phyloP scores from a whole-genome alignment of 805 yeast genomes.

The Ogataea wickerhamii region DNA sequence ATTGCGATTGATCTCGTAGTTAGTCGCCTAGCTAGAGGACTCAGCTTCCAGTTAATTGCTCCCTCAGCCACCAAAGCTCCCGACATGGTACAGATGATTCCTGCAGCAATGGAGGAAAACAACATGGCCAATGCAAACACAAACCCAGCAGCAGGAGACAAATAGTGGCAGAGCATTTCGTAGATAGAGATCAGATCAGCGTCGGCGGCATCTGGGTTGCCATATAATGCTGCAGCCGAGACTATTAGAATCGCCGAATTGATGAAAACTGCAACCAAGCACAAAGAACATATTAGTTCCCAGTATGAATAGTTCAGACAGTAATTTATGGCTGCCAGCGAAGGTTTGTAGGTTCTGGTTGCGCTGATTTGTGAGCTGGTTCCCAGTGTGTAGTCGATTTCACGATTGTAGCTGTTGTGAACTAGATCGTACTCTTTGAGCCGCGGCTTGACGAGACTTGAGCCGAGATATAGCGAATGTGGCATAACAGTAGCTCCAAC shows the following conservation, averaged over 20 bases:
- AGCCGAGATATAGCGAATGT: conserved; percentile 79
- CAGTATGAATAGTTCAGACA: conserved; percentile 68
- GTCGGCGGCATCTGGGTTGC: conserved; percentile 63
- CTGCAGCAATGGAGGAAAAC: conserved; percentile 86
- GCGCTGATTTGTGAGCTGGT: conserved; percentile 25
- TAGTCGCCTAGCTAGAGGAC: conserved; percentile 78
- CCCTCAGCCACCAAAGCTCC: conserved; percentile 95
- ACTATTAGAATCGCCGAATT: conserved; percentile 80
- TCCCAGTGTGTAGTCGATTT: conserved; percentile 16
- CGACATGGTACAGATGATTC: conserved; percentile 88
- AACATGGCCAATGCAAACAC: conserved; percentile 81
- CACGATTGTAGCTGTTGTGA: conserved; percentile 14
- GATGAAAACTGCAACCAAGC: conserved; percentile 80
- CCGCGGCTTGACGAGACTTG: conserved; percentile 84
- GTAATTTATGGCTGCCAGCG: conserved; percentile 66
- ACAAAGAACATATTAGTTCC: conserved; percentile 67
- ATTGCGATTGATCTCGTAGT: conserved; percentile 76
- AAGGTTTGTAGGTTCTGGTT: conserved; percentile 57
- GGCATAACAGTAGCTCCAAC: conserved; percentile 97
- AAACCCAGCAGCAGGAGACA: conserved; percentile 78
- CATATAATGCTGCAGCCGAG: conserved; percentile 73
- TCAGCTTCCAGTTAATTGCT: conserved; percentile 73
- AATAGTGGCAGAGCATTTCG: conserved; percentile 50
- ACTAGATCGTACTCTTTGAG: conserved; percentile 67
- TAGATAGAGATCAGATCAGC: conserved; percentile 84